Percentiles rank a stretch among this genome's conserved stretches.
phyloP scores from a whole-genome alignment of 2,329 filamentous ascomycete species.

The Zymoseptoria brevis region DNA sequence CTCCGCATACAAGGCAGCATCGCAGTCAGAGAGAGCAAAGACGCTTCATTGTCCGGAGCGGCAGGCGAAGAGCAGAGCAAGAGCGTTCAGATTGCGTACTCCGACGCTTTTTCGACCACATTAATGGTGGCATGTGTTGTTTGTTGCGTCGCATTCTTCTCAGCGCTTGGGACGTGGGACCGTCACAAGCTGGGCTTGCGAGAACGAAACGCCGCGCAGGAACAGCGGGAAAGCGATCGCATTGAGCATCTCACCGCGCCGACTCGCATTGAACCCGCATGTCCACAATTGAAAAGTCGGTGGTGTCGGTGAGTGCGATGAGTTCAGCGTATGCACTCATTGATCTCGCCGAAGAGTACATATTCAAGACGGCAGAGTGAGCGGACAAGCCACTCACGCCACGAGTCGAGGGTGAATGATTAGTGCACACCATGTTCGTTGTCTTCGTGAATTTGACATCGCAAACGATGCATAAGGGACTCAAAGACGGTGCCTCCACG shows the following conservation, averaged over 20 bases:
- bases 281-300: too few species aligned
- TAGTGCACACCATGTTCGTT: too few species aligned
- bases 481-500: too few species aligned
- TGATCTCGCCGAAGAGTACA: too few species aligned
- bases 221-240: background rate
- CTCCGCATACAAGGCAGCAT: background rate
- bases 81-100: background rate
- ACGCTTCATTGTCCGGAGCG: background rate
- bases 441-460: too few species aligned
- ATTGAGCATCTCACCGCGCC: background rate
- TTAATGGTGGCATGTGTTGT: background rate
- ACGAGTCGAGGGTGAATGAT: too few species aligned
- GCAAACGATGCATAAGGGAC: too few species aligned
- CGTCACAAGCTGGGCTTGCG: background rate
- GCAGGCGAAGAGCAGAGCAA: background rate
- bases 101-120: background rate
- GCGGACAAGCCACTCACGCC: too few species aligned
- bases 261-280: too few species aligned
- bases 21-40: background rate
- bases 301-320: too few species aligned
- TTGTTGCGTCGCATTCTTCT: background rate
- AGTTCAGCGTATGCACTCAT: too few species aligned
- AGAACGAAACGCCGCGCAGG: background rate
- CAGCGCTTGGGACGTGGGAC: background rate
- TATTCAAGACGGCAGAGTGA: too few species aligned